phyloP scores from a whole-genome alignment of 345 rosid species.

The Eucalyptus paniculata region DNA sequence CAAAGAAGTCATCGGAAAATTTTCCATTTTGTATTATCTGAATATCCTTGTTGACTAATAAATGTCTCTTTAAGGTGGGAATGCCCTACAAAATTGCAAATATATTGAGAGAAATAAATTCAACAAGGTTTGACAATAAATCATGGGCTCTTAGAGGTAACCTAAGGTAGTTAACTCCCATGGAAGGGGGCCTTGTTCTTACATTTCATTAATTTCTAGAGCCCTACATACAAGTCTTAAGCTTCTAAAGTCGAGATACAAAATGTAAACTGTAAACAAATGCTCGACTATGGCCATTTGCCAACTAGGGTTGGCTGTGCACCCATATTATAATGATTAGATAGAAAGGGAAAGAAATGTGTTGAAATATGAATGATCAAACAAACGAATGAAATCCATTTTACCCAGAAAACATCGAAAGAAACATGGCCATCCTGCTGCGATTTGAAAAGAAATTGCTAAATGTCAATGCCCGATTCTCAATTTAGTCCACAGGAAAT shows the following conservation, averaged over 20 bases:
- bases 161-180: rapidly evolving
- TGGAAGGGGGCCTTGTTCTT: too few relatives aligned
- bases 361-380: not conserved
- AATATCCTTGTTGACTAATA: not conserved
- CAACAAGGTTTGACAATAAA: not conserved
- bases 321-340: not conserved
- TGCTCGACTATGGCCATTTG: rapidly evolving
- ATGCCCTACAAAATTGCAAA: not conserved
- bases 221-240: too few relatives aligned
- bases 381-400: too few relatives aligned
- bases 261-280: not conserved
- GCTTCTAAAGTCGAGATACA: not conserved
- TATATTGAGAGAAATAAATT: not conserved
- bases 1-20: not conserved
- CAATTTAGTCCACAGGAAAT: too few relatives aligned
- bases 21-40: rapidly evolving
- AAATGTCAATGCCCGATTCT: too few relatives aligned
- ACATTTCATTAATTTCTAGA: not conserved
- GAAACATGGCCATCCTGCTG: not conserved
- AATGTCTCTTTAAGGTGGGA: not conserved
- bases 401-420: not conserved
- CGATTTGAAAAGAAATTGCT: too few relatives aligned
- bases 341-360: not conserved
- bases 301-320: rapidly evolving
- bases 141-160: not conserved